Percentiles rank a stretch among this genome's conserved stretches.
These are phyloP conservation scores for Emericellopsis cladophorae DNA, from an alignment of 2,329 filamentous ascomycete genomes.

Conservation along the genomic window DNA sequence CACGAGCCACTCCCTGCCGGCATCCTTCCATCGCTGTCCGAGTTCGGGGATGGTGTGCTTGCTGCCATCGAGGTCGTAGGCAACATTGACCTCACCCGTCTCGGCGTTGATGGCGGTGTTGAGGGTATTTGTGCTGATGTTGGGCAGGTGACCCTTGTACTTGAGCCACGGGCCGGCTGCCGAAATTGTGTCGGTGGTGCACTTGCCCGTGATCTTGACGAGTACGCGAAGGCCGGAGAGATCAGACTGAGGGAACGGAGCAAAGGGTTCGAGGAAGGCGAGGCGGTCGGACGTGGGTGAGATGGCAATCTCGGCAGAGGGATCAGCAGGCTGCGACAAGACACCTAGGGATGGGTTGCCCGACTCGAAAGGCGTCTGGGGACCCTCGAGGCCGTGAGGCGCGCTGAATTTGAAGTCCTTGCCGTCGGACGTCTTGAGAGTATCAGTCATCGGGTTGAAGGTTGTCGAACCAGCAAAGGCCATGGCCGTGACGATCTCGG, in stretches of 20 bases:
- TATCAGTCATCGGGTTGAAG: conserved; percentile 92
- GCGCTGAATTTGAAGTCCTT: conserved; percentile 75
- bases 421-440: conserved; percentile 67
- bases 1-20: conserved; percentile 73
- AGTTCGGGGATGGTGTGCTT: conserved; percentile 75
- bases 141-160: conserved; percentile 97
- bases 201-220: conserved; percentile 94
- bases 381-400: conserved; percentile 57
- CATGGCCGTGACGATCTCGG: conserved; percentile 94
- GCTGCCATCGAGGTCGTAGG: conserved; percentile 73
- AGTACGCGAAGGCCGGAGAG: conserved; percentile 71
- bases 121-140: conserved; percentile 94
- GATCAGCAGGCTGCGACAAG: conserved; percentile 57
- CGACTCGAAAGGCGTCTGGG: conserved; percentile 54
- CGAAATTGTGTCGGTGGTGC: conserved; percentile 97
- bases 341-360: conserved; percentile 67
- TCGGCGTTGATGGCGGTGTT: conserved; percentile 90
- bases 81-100: conserved; percentile 83
- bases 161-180: conserved; percentile 96
- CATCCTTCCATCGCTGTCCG: conserved; percentile 67
- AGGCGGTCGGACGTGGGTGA: conserved; percentile 82
- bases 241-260: conserved; percentile 65
- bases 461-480: conserved; percentile 83
- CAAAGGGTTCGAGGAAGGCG: conserved; percentile 82
- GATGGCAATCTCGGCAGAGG: conserved; percentile 61